Base-by-base conservation (phyloP, 371 early-diverging fungal genomes). In the Rhizopus microsporus region DNA sequence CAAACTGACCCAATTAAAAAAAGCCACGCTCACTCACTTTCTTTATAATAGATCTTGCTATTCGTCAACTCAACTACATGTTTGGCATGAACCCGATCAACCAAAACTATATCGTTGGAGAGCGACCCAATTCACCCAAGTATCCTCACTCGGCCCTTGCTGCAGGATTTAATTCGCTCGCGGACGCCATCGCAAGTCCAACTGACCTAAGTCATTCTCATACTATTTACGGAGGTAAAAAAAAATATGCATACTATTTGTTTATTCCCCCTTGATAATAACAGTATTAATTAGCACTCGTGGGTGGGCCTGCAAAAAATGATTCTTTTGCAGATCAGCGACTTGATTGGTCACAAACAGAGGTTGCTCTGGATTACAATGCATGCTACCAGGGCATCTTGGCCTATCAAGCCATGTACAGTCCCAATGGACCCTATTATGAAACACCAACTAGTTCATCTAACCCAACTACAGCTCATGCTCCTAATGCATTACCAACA, bases 311-410 rank as follows among this genome's bases (percentile, higher is more conserved):
- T 0, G 57, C 69, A 30, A 62, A 62, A 43, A 64, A 73, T 35
- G 82, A 80, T 33, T 59, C 68, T 0, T 82, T 74, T 55, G 12
- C 52, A 0, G 82, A 82, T 39, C 31, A 47, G 7, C 68, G 75
- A 0, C 47, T 58, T 15, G 62, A 80, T 38, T 82, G 79, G 78
- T n/a, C 52, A 15, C 74, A 82, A 57, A 71, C 59, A 15, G 80
- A 82, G 63, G 78, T 80, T 7, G 82, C 82, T 0, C 48, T 82
- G 49, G 80, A 82, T 37, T 82, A 82, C 54, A 82, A 82, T 44
- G 78, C 80, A 34, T 75, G 77, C 0, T 76, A 78, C 45, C 77
- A 76, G 30, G 70, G 63, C 7, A 12, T 80, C 32, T 57, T 82
- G 59, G 82, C 82, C 0, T 72, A 77, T 54, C 77, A 80, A 49